Evolutionary conservation across 2,329 filamentous ascomycete species (phyloP).

Genomic region (Ophiostoma perfectum): DNA sequence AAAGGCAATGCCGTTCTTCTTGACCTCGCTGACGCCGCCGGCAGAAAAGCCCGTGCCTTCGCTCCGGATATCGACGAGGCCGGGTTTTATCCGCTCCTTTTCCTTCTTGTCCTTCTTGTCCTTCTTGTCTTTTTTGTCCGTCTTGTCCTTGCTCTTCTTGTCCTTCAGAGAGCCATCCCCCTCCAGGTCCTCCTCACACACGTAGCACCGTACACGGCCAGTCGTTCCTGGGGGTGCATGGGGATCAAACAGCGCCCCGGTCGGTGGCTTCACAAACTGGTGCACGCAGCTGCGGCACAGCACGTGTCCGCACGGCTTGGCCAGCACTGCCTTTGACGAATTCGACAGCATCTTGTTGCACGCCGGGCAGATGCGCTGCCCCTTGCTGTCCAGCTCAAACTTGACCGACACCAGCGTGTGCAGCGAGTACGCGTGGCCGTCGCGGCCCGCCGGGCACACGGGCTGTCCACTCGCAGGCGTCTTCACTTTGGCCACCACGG

Average conservation of each 20-base stretch:
- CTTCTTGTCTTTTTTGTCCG: conserved; percentile 36
- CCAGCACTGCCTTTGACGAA: conserved; percentile 71
- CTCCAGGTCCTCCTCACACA: conserved; percentile 76
- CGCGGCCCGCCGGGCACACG: conserved; percentile 21
- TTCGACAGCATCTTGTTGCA: conserved; percentile 82
- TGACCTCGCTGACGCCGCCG: conserved; percentile 75
- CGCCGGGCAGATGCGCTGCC: conserved; percentile 62
- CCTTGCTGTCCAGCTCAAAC: conserved; percentile 51
- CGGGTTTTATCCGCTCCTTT: conserved; percentile 52
- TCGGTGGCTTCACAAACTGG: conserved; percentile 66
- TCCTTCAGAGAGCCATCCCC: conserved; percentile 33
- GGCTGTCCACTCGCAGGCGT: background rate
- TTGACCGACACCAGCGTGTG: conserved; percentile 70
- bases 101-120: conserved; percentile 37
- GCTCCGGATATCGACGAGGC: conserved; percentile 71
- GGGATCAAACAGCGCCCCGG: conserved; percentile 41
- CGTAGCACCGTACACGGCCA: conserved; percentile 63
- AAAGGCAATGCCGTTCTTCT: conserved; percentile 59
- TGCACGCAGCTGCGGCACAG: conserved; percentile 78
- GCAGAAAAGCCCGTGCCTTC: conserved; percentile 93
- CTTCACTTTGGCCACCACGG: background rate
- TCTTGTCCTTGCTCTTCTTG: conserved; percentile 31
- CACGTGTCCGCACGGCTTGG: conserved; percentile 87
- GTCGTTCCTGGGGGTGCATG: conserved; percentile 45
- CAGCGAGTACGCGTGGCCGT: conserved; percentile 61